These are phyloP conservation scores for Ophiostoma sp. DNA, from an alignment of 2,329 filamentous ascomycete species.

Conservation along the genomic window DNA sequence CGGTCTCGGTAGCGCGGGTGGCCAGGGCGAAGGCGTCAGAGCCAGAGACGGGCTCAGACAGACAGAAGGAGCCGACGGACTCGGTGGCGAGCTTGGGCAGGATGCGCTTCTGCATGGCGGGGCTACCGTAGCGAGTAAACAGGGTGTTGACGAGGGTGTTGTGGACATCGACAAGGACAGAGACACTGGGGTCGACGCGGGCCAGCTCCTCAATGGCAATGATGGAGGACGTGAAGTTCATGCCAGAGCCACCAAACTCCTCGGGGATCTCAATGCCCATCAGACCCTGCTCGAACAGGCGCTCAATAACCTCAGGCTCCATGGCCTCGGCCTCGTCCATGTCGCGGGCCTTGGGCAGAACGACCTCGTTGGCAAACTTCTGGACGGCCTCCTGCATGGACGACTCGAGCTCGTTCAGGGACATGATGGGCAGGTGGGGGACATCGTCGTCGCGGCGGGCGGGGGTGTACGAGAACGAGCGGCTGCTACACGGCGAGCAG, in stretches of 20 bases:
- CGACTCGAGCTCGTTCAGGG: constrained; percentile 84
- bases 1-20: constrained; percentile 83
- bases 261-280: constrained; percentile 98
- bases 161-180: constrained; percentile 94
- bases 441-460: constrained; percentile 68
- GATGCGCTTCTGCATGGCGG: constrained; percentile 78
- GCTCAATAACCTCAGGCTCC: constrained; percentile 84
- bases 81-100: constrained; percentile 86
- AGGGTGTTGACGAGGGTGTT: constrained; percentile 97
- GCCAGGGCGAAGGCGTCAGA: constrained; percentile 95
- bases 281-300: constrained; percentile 93
- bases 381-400: constrained; percentile 88
- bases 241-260: constrained; percentile 92
- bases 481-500: constrained; percentile 38
- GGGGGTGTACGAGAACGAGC: constrained; percentile 62
- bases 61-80: constrained; percentile 88
- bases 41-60: constrained; percentile 88
- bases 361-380: constrained; percentile 86
- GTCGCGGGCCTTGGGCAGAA: constrained; percentile 87
- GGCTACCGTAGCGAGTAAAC: constrained; percentile 79
- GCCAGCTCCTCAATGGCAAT: constrained; percentile 97
- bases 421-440: constrained; percentile 87
- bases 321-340: constrained; percentile 98
- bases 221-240: constrained; percentile 98
- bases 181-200: constrained; percentile 89